A percentile compares a stretch with the other conserved stretches of the same genome.
Evolutionary conservation across 129 eudicot genomes (phyloP).

Genomic region (Gnaphalium uliginosum): DNA sequence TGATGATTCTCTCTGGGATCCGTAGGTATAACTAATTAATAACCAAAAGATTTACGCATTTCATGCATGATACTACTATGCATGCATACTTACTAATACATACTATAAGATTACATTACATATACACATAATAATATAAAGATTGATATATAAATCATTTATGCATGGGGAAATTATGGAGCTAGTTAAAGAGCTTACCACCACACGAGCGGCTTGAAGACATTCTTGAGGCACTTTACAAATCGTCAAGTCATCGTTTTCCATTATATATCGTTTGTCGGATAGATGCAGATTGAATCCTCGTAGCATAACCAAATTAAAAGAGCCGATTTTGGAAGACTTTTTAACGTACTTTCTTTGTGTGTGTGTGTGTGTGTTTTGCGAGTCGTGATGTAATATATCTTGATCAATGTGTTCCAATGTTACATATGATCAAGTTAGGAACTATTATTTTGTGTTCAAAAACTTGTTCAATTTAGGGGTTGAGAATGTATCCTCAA

Average conservation of each 20-base stretch:
- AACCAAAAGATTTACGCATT: not conserved
- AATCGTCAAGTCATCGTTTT: not conserved
- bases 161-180: conserved; percentile 20
- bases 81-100: conserved; percentile 2
- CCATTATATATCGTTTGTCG: too few species aligned
- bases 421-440: too few species aligned
- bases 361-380: too few species aligned
- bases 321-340: too few species aligned
- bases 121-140: not conserved
- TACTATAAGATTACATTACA: not conserved
- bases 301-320: too few species aligned
- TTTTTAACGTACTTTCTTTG: too few species aligned
- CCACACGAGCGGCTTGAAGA: not conserved
- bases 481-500: too few species aligned
- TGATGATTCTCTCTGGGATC: conserved; percentile 52
- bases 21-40: conserved; percentile 15
- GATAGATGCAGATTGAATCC: too few species aligned
- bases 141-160: conserved; percentile 11
- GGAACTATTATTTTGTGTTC: too few species aligned
- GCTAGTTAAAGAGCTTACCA: not conserved
- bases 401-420: too few species aligned
- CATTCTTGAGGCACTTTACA: not conserved
- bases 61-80: not conserved
- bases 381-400: too few species aligned
- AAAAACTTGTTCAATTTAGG: too few species aligned